These are phyloP conservation scores for Mycogone perniciosa DNA, from an alignment of 2,329 filamentous ascomycete species.

Conservation along the genomic window DNA sequence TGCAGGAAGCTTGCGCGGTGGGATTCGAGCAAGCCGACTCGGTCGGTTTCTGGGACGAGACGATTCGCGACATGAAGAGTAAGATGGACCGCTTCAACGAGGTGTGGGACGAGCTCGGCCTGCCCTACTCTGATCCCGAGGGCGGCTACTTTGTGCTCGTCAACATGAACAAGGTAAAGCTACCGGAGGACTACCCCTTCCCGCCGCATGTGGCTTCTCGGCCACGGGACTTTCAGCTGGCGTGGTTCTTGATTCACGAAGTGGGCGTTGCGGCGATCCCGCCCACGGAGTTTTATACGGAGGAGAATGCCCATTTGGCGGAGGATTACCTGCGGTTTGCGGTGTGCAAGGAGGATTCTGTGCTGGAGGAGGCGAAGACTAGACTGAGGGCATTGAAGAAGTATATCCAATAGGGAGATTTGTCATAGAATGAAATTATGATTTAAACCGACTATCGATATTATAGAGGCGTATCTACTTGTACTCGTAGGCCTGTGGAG, in stretches of 20 bases:
- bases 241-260: constrained; percentile 96
- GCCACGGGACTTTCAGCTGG: constrained; percentile 87
- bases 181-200: constrained; percentile 82
- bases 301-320: constrained; percentile 72
- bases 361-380: constrained; percentile 74
- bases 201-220: constrained; percentile 80
- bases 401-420: constrained; percentile 46
- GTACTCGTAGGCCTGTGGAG: constrained; percentile 17
- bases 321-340: constrained; percentile 94
- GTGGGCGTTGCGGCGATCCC: constrained; percentile 93
- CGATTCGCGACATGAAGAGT: constrained; percentile 77
- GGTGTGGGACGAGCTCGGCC: constrained; percentile 66
- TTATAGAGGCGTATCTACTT: neutral
- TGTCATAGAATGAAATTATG: neutral
- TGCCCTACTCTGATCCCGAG: constrained; percentile 86
- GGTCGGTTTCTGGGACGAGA: constrained; percentile 80
- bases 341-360: constrained; percentile 88
- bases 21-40: constrained; percentile 87
- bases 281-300: constrained; percentile 94
- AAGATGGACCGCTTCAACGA: constrained; percentile 86
- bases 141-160: constrained; percentile 96
- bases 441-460: neutral
- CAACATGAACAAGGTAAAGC: constrained; percentile 80
- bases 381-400: constrained; percentile 65
- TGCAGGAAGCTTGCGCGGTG: constrained; percentile 90